Conservation (phyloP, 2,329 filamentous ascomycete species). For the Colletotrichum tanaceti region DNA sequence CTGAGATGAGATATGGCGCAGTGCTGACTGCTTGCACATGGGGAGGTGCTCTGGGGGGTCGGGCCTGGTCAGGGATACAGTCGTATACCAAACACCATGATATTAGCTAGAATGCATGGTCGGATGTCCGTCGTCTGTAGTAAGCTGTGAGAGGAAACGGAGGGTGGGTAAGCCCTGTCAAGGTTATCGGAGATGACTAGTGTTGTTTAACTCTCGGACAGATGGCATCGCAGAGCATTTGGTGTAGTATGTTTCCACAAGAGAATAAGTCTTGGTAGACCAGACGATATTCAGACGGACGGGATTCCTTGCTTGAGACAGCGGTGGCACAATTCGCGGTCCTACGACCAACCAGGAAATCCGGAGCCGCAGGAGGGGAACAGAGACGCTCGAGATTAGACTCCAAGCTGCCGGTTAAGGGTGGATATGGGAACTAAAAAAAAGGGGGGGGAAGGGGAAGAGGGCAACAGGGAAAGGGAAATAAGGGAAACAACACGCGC, state of each 20-base stretch:
- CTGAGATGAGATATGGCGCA: conserved; percentile 28
- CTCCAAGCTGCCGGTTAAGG: background rate
- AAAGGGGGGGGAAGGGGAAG: too few relatives aligned
- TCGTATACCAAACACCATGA: conserved; percentile 29
- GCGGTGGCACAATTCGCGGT: conserved; percentile 9
- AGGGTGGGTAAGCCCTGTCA: conserved; percentile 20
- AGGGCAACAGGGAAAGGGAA: background rate
- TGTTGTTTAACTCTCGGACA: conserved; percentile 5
- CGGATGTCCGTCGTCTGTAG: conserved; percentile 38
- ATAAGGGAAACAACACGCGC: background rate
- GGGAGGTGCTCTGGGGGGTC: conserved; percentile 24
- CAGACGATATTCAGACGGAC: conserved; percentile 6
- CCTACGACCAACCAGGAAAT: conserved; percentile 1
- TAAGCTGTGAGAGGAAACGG: background rate
- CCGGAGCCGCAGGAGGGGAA: background rate
- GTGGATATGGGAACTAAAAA: too few relatives aligned
- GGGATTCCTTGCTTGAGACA: conserved; percentile 7
- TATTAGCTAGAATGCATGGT: conserved; percentile 20
- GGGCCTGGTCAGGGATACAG: conserved; percentile 11
- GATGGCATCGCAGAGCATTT: conserved; percentile 1
- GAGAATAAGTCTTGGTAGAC: conserved; percentile 19
- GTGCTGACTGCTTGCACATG: conserved; percentile 36
- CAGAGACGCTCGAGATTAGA: background rate
- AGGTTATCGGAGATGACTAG: conserved; percentile 19
- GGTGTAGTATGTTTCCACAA: conserved; percentile 16